These are phyloP conservation scores for Paecilomyces fulvus DNA, from an alignment of 2,329 filamentous ascomycete genomes.

Conservation along the genomic window DNA sequence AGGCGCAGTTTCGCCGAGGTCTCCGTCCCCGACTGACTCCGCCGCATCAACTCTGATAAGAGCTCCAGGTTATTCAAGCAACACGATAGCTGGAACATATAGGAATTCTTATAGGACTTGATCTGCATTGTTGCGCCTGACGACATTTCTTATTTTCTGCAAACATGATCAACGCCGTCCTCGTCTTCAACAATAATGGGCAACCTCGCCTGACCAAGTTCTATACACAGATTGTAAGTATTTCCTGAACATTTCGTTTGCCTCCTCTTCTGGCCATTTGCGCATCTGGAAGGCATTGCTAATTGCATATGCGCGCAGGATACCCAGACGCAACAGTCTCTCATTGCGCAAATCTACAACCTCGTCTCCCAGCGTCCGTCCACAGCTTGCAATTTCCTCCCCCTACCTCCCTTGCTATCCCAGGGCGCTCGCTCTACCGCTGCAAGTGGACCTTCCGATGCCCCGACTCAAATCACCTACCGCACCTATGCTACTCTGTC, in stretches of 20 bases:
- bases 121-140: background rate
- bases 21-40: background rate
- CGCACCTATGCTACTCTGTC: constrained; percentile 96
- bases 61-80: background rate
- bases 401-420: constrained; percentile 58
- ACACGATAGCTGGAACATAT: background rate
- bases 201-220: constrained; percentile 97
- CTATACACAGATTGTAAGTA: constrained; percentile 82
- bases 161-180: constrained; percentile 92
- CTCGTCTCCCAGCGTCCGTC: constrained; percentile 84
- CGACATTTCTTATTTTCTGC: background rate
- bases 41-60: constrained; percentile 1
- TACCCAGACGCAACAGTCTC: constrained; percentile 90
- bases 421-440: constrained; percentile 42
- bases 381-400: constrained; percentile 97
- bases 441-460: constrained; percentile 62
- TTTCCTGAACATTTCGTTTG: background rate
- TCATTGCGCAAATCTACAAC: constrained; percentile 95
- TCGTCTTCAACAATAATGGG: constrained; percentile 97
- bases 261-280: background rate
- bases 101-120: background rate
- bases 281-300: background rate
- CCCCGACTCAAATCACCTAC: constrained; percentile 92
- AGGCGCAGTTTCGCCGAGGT: background rate
- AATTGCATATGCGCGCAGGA: constrained; percentile 53